Base-by-base conservation (phyloP, 306 rosid species). In the Corylus americana region DNA sequence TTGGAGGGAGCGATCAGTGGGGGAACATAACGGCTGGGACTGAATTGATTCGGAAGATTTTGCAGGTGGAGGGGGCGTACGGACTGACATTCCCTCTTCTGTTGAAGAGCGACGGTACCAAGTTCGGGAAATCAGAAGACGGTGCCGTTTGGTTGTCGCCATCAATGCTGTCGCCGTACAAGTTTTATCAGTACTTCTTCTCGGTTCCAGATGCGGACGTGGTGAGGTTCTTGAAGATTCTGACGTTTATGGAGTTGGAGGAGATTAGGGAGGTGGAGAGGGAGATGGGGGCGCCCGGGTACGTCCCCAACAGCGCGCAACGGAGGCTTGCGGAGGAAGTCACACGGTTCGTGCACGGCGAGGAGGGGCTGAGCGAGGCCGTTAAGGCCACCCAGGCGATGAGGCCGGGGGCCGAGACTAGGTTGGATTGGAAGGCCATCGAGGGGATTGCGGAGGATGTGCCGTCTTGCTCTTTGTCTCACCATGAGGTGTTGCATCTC, bases 1-100 rank as follows among this genome's bases (percentile, higher is more conserved):
- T 95, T 75, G 98, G 98, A 35, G 98, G 98, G 10, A 92, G 97
- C 58, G 98, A 95, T 83, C 98, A 95, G 68, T 95, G 98, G 98
- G 98, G 98, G 11, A 95, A 95, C 75, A 95, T 95, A 76, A 95
- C 96, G 48, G 97, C 97, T 2, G 98, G 98, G 50, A 95, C 98
- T 14, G 98, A 95, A 70, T 87, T 95, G 58, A 90, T 95, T 80
- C 79, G 94, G 49, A 95, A 92, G 86, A 87, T 91, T 67, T 79
- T 95, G 55, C 92, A 82, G 39, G 90, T 76, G 0, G 97, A 95
- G 73, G 93, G 91, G 8, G 91, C 94, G 1, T 87, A 89, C 75
- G 98, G 98, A 50, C 81, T 92, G 80, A 95, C 98, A 75, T 95
- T 95, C 57, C 98, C 98, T 61, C 97, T 95, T 79, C 77, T 95